Conservation (phyloP, 2,329 filamentous ascomycete genomes). For the Thielaviopsis musarum region DNA sequence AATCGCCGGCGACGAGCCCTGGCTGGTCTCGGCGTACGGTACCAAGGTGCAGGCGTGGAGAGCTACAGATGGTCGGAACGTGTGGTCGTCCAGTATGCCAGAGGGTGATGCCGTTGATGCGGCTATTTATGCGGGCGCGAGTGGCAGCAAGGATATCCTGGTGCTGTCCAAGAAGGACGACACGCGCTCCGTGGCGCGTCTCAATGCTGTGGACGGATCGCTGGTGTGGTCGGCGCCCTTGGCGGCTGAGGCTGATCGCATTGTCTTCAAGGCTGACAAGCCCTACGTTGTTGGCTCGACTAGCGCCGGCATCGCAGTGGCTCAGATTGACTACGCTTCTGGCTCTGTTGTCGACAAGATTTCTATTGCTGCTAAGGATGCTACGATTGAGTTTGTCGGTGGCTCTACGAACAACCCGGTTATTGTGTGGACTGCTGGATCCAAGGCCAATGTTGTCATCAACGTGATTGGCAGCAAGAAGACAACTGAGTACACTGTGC, state of each 20-base stretch:
- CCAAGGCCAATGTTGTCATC: slow-evolving; percentile 68
- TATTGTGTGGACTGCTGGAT: slow-evolving; percentile 58
- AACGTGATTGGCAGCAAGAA: slow-evolving; percentile 25
- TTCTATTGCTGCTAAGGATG: slow-evolving; percentile 27
- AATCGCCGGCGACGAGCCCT: slow-evolving; percentile 63
- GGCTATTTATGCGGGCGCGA: slow-evolving; percentile 57
- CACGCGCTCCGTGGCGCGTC: slow-evolving; percentile 44
- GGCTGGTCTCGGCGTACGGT: slow-evolving; percentile 57
- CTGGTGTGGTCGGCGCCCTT: slow-evolving; percentile 45
- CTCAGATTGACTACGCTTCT: not conserved
- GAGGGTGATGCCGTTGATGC: slow-evolving; percentile 46
- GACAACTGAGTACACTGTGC: not conserved
- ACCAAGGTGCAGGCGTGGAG: slow-evolving; percentile 64
- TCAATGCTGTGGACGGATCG: slow-evolving; percentile 56
- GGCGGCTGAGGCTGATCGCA: not conserved
- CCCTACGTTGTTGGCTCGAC: not conserved
- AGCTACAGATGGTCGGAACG: slow-evolving; percentile 59
- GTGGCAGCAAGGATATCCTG: slow-evolving; percentile 51
- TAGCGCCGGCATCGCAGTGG: not conserved
- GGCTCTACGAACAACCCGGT: slow-evolving; percentile 60
- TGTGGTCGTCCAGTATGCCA: slow-evolving; percentile 51
- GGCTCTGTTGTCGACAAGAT: not conserved
- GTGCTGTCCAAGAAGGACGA: slow-evolving; percentile 46
- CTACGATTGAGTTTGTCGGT: slow-evolving; percentile 48
- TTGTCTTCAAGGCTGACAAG: slow-evolving; percentile 26